phyloP scores from a whole-genome alignment of 768 basidiomycete genomes.

The Lentinula guzmanii region DNA sequence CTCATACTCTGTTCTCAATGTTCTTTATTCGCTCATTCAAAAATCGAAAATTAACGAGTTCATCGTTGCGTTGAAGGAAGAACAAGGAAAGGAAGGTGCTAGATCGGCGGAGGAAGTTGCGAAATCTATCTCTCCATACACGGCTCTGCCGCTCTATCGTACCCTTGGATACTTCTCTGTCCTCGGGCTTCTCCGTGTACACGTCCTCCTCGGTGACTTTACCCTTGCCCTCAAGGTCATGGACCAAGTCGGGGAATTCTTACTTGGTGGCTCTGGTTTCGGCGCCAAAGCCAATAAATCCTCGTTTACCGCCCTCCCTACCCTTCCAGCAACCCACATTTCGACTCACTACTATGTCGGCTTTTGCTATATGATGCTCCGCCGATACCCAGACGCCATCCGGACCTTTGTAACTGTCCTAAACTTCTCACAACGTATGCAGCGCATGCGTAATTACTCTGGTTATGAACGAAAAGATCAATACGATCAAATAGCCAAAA shows the following conservation, averaged over 20 bases:
- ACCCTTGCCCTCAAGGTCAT: conserved; percentile 92
- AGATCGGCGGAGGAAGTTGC: conserved; percentile 78
- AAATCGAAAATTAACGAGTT: conserved; percentile 95
- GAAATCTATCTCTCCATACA: conserved; percentile 46
- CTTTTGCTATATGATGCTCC: conserved; percentile 93
- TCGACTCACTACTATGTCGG: conserved; percentile 94
- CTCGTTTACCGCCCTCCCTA: conserved; percentile 48
- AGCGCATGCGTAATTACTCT: conserved; percentile 88
- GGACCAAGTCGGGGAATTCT: conserved; percentile 70
- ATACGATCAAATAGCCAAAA: conserved; percentile 98
- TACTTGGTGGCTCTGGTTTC: neutral
- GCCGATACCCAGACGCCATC: conserved; percentile 93
- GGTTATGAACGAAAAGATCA: conserved; percentile 89
- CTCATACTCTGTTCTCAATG: conserved; percentile 96
- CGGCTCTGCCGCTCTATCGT: conserved; percentile 82
- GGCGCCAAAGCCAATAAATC: conserved; percentile 5
- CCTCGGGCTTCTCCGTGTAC: conserved; percentile 91
- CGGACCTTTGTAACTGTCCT: conserved; percentile 88
- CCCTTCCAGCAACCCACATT: conserved; percentile 95
- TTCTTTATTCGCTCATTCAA: conserved; percentile 97
- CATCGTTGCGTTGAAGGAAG: conserved; percentile 74
- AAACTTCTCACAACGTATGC: conserved; percentile 94
- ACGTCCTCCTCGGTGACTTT: conserved; percentile 93
- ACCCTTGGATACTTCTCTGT: conserved; percentile 97
- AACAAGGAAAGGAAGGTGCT: conserved; percentile 18